These are phyloP conservation scores for Allium fistulosum DNA, from an alignment of 106 monocot species.

Conservation along the genomic window DNA sequence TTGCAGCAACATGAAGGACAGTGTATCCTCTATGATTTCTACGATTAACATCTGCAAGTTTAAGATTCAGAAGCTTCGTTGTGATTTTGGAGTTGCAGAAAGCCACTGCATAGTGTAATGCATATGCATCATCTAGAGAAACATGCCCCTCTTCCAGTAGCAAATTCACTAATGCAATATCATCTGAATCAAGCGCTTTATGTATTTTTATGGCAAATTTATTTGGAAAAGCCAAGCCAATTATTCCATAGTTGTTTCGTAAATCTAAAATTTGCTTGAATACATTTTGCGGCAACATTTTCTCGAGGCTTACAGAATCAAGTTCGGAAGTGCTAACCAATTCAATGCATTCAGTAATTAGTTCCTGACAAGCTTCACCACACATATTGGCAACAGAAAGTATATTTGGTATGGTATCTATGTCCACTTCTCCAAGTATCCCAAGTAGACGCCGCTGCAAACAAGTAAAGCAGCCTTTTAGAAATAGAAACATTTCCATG, in stretches of 20 bases:
- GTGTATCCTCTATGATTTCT: conserved; percentile 62
- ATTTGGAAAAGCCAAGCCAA: conserved; percentile 17
- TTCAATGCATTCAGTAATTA: conserved; percentile 47
- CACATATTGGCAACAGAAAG: conserved; percentile 56
- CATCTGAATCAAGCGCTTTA: conserved; percentile 75
- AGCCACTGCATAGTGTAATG: conserved; percentile 78
- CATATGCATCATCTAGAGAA: conserved; percentile 70
- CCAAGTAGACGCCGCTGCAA: conserved; percentile 78
- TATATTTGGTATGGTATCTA: conserved; percentile 48
- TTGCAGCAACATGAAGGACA: conserved; percentile 73
- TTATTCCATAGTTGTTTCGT: conserved; percentile 8
- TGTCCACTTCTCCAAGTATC: conserved; percentile 47
- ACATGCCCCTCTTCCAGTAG: conserved; percentile 52
- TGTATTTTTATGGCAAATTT: conserved; percentile 52
- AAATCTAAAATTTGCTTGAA: conserved; percentile 35
- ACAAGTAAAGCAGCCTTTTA: neutral
- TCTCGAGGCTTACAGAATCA: conserved; percentile 58
- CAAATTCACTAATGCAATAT: conserved; percentile 74
- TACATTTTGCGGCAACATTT: conserved; percentile 40
- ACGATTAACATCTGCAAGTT: conserved; percentile 64
- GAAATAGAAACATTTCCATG: too few species aligned
- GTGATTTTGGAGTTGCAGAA: conserved; percentile 66
- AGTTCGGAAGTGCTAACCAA: conserved; percentile 38
- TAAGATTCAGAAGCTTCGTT: conserved; percentile 56
- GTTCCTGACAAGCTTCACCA: conserved; percentile 20